Evolutionary conservation across 345 rosid species (phyloP).

Genomic region (Microthlaspi erraticum): DNA sequence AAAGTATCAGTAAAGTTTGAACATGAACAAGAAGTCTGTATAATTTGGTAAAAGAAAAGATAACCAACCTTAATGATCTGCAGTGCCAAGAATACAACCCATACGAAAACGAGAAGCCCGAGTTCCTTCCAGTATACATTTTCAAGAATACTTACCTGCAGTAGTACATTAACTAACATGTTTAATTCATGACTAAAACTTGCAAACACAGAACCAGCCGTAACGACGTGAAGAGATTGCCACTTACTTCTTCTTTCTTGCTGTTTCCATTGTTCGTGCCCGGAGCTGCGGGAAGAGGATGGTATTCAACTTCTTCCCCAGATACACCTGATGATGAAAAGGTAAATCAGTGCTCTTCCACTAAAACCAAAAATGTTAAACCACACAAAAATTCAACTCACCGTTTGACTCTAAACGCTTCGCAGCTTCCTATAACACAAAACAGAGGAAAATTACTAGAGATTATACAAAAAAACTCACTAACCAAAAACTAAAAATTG

Average conservation of each 20-base stretch:
- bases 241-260: conserved; percentile 46
- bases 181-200: background rate
- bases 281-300: conserved; percentile 70
- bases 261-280: conserved; percentile 35
- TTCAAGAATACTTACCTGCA: conserved; percentile 63
- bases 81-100: conserved; percentile 69
- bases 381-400: conserved; percentile 38
- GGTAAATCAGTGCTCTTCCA: background rate
- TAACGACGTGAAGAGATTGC: conserved; percentile 4
- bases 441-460: background rate
- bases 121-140: conserved; percentile 85
- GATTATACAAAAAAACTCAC: no score
- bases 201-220: conserved; percentile 4
- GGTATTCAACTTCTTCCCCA: conserved; percentile 56
- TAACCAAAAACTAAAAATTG: background rate
- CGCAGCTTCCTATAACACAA: conserved; percentile 58
- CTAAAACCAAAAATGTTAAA: conserved; percentile 6
- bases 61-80: conserved; percentile 69
- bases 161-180: conserved; percentile 19
- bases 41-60: no score
- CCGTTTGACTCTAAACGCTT: conserved; percentile 54
- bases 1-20: conserved; percentile 28
- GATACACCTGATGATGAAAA: conserved; percentile 47
- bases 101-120: conserved; percentile 78
- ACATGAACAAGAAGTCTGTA: background rate